Base-by-base conservation (phyloP, 2,329 filamentous ascomycete genomes). In the Pseudogymnoascus sp. region DNA sequence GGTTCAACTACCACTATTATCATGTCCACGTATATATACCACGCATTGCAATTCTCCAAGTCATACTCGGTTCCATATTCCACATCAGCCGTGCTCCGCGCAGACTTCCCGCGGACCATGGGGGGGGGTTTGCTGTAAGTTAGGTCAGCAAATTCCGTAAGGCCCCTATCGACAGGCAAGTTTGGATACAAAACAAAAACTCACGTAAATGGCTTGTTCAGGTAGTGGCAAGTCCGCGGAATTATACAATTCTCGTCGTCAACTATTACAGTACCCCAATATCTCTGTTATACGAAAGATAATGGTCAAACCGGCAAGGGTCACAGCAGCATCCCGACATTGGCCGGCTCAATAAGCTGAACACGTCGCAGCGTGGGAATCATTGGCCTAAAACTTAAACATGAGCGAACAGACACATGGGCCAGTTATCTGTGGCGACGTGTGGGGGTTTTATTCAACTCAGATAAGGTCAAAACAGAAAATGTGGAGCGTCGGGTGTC, bases 181-280 rank as follows among this genome's bases (percentile, higher is more conserved):
- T 34, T 57, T 19, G 28, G 28, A 57, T 14, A 36, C 51, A 57
- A 57, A 36, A 10, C 51, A 34, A 57, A 34, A 57, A 57, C 51
- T 21, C 28, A 57, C 28, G 28, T 57, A 57, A 57, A 57, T 57
- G 10, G n/a, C 51, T 21, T 34, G 51, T 21, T 57, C 51, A 36
- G 10, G 28, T 16, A 16, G 51, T 34, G 51, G 28, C 51, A 57
- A 7, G 51, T 57, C 51, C 51, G 51, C 51, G 51, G 51, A 57
- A 34, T 57, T 57, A 57, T 57, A 57, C 51, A 57, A 14, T 57
- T 57, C 51, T 57, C n/a, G 11, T 57, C 16, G 13, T 57, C 28
- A 34, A 14, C 51, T 19, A 34, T 57, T 57, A 11, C 11, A 34
- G 28, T 34, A 8, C 28, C 7, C 28, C 28, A 19, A 16, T 54